Evolutionary conservation across 2,329 filamentous ascomycete species (phyloP), one percentile per base, ranked within the genome.

Genomic region (Paracorniculantispora psalliotae): DNA sequence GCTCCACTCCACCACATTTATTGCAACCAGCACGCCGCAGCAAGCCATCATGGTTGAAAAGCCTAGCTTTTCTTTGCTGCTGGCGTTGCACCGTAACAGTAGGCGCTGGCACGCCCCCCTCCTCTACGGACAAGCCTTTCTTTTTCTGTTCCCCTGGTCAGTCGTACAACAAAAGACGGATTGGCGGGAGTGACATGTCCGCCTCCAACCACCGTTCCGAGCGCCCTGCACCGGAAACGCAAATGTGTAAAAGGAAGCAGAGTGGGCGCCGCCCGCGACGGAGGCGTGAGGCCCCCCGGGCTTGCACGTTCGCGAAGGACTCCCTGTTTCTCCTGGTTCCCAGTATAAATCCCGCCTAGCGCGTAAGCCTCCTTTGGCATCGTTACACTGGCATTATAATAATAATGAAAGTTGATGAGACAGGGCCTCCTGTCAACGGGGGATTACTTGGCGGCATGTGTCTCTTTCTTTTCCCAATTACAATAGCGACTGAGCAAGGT

Each of bases 61-160:
- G 4, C 28, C 21, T 17, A 19, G 23, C 25, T 49, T n/a, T n/a
- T n/a, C n/a, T n/a, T n/a, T n/a, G n/a, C n/a, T 26, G 17, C 25
- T 12, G 7, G 15, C 4, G 21, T 46, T 19, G 43, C 43, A 46
- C 43, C 19, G 52, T 46, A 17, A 39, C 35, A 41, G 54, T 41
- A 57, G 44, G 44, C 54, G 54, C 44, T 57, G 44, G 12, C 54
- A 57, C 54, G 44, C 54, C 54, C 54, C 54, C 21, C n/a, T n/a
- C 33, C 28, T 37, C 25, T 19, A 44, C 23, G 26, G n/a, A 54
- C 52, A 46, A 41, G 37, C 6, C 30, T 33, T 7, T 12, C 30
- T 33, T 33, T 41, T 41, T 41, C 37, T 41, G 5, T 41, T 10
- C 53, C 53, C 43, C 28, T 47, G 41, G 43, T 26, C n/a, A n/a